Base-by-base conservation (phyloP, 2,329 filamentous ascomycete species). In the Fusarium tjaetaba region DNA sequence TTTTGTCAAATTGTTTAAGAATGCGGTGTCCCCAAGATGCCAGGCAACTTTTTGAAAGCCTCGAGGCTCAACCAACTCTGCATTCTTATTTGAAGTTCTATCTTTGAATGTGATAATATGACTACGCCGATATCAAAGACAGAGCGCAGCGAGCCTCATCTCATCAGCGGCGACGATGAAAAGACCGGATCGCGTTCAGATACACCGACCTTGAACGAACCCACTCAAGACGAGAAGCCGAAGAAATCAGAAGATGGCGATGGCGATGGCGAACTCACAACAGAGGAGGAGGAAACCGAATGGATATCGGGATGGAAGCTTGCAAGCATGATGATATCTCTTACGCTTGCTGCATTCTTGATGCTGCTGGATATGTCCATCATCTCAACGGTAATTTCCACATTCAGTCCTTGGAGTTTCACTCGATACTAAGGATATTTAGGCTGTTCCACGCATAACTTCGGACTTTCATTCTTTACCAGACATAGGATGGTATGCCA, bases 401-500 rank as follows among this genome's bases (percentile, higher is more conserved):
- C 28, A 22, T 26, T 52, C 32, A 52, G n/a, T 10, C 18, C 7
- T 20, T 4, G 20, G 32, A 16, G 20, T 26, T 52, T 32, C 45
- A 59, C 24, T 36, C 22, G 22, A 41, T 45, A 34, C 58, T 74
- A 24, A 55, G n/a, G 32, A 26, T 36, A 20, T 36, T 48, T n/a
- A 84, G 82, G 83, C 86, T 7, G 82, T 87, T 59, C 86, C 86
- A 2, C 79, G 80, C 55, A 88, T 89, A 62, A 88, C 87, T 0
- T 84, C 82, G 51, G 81, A 86, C 26, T 86, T 88, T 76, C 83
- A 88, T 63, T 84, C 85, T 18, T 79, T 89, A 2, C 76, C 80
- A 5, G 87, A 90, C 71, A 85, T 89, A 20, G 88, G 87, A 42
- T 90, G 88, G 88, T 89, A 89, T 74, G 85, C 84, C 7, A 85